phyloP scores from a whole-genome alignment of 23 red algal species.

The Gracilaria domingensis region DNA sequence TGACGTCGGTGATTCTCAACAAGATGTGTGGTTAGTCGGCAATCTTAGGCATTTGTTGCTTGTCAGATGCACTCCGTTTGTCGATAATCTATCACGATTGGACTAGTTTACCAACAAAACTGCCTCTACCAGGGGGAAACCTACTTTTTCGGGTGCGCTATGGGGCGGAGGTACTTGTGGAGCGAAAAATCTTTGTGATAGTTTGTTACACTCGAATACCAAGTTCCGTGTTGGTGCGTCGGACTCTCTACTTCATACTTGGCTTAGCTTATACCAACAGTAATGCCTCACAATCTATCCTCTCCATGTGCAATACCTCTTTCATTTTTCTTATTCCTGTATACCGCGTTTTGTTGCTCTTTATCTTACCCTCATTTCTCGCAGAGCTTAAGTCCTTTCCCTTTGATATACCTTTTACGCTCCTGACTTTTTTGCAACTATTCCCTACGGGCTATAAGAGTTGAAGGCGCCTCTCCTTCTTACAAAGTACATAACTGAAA shows the following conservation, averaged over 20 bases:
- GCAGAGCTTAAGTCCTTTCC: neutral
- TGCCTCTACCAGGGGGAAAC: slow-evolving; percentile 35
- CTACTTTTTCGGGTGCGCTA: slow-evolving; percentile 47
- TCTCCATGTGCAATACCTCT: neutral
- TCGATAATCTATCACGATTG: neutral
- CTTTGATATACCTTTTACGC: neutral
- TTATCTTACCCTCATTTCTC: neutral
- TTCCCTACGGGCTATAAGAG: neutral
- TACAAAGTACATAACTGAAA: neutral
- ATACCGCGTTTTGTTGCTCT: neutral
- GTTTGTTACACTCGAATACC: slow-evolving; percentile 60
- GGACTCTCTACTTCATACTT: slow-evolving; percentile 44
- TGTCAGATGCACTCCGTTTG: slow-evolving; percentile 55
- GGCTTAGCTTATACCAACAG: slow-evolving; percentile 41
- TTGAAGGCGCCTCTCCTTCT: neutral
- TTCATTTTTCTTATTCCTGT: neutral
- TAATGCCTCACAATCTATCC: neutral
- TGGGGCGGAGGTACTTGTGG: slow-evolving; percentile 51
- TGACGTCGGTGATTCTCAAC: slow-evolving; percentile 26
- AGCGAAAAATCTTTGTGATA: slow-evolving; percentile 59
- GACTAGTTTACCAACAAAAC: neutral
- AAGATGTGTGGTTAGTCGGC: slow-evolving; percentile 55
- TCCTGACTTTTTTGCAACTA: neutral
- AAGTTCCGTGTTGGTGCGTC: slow-evolving; percentile 15
- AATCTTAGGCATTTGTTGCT: slow-evolving; percentile 63